Percentiles rank a stretch among this genome's conserved stretches.
These are phyloP conservation scores for Nidula niveotomentosa DNA, from an alignment of 1,284 basidiomycete species.

Conservation along the genomic window DNA sequence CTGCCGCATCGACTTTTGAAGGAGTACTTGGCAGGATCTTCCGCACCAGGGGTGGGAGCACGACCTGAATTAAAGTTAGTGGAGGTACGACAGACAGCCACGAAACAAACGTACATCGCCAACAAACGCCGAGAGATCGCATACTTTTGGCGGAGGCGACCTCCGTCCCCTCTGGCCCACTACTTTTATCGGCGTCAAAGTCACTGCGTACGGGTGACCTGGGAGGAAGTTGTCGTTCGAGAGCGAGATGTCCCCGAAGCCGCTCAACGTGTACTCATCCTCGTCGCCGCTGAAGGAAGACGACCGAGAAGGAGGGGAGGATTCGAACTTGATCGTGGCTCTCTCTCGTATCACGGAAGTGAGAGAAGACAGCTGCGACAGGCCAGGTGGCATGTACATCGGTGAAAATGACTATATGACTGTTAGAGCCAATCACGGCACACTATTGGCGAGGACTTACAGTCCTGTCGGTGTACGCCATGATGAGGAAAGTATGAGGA, in stretches of 20 bases:
- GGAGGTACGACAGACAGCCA: neutral
- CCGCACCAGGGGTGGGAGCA: conserved; percentile 16
- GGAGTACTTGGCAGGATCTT: conserved; percentile 20
- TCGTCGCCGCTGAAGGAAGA: conserved; percentile 11
- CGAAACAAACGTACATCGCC: conserved; percentile 1
- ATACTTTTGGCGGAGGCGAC: neutral
- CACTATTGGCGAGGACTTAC: too few relatives aligned
- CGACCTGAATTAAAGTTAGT: conserved; percentile 9
- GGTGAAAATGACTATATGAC: neutral
- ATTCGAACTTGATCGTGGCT: neutral
- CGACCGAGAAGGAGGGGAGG: neutral
- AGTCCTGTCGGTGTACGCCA: too few relatives aligned
- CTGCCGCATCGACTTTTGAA: conserved; percentile 7
- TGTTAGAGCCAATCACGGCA: too few relatives aligned
- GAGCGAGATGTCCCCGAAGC: conserved; percentile 31
- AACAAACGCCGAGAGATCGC: neutral
- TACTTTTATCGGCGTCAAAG: neutral
- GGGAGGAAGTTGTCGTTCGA: conserved; percentile 29
- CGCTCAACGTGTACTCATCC: conserved; percentile 24
- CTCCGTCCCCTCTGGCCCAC: neutral
- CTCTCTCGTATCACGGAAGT: neutral
- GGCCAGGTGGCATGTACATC: neutral
- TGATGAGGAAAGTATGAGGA: too few relatives aligned
- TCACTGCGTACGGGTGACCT: conserved; percentile 19
- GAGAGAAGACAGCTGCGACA: neutral